Evolutionary conservation across 2,329 filamentous ascomycete species (phyloP).

Genomic region (Aspergillus pseudoglaucus): DNA sequence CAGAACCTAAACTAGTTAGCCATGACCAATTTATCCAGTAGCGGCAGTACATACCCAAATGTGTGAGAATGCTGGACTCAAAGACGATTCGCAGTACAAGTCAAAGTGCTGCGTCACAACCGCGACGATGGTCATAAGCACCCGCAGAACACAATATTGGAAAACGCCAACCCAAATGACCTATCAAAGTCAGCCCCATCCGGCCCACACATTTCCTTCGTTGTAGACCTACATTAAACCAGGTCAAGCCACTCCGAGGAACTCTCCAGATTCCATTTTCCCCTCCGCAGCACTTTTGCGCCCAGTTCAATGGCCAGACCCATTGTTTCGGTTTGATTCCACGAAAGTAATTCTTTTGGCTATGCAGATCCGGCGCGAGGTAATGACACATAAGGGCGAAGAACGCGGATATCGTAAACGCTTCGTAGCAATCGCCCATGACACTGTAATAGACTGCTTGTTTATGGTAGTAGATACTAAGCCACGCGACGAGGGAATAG

Average conservation of each 20-base stretch:
- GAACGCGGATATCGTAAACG: constrained; percentile 81
- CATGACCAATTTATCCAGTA: not conserved
- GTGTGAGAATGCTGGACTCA: constrained; percentile 72
- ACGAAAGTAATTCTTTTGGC: constrained; percentile 77
- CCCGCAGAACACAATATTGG: constrained; percentile 77
- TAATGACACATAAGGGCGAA: constrained; percentile 79
- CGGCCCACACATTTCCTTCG: not conserved
- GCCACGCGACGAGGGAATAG: constrained; percentile 67
- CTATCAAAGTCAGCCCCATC: constrained; percentile 7
- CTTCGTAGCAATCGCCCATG: constrained; percentile 78
- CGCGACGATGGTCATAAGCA: constrained; percentile 71
- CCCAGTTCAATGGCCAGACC: constrained; percentile 67
- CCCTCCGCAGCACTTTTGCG: constrained; percentile 64
- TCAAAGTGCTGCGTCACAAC: constrained; percentile 64
- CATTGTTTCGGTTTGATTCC: constrained; percentile 62
- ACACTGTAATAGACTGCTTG: constrained; percentile 76
- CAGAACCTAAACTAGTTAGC: constrained; percentile 44
- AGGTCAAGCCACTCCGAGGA: constrained; percentile 75
- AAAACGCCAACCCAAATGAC: constrained; percentile 70
- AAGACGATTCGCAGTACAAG: constrained; percentile 71
- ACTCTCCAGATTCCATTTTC: constrained; percentile 63
- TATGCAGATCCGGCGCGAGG: constrained; percentile 67
- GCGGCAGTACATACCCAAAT: constrained; percentile 57
- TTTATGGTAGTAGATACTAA: constrained; percentile 67
- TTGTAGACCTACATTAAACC: constrained; percentile 65